Evolutionary conservation across 768 basidiomycete genomes (phyloP).

Genomic region (Boletus rubroflammeus): DNA sequence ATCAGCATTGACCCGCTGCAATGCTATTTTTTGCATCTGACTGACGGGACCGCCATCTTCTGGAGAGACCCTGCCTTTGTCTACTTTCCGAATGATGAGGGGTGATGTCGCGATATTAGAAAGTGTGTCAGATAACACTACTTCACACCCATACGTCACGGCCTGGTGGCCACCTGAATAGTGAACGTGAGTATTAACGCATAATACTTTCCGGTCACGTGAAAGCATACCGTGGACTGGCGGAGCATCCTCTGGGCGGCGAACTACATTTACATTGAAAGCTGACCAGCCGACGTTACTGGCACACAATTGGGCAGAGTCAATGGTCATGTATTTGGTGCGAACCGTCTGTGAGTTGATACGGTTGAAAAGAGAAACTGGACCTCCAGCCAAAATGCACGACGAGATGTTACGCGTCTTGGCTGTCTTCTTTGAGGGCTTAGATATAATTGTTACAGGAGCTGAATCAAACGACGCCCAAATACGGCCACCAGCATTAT

Average conservation of each 20-base stretch:
- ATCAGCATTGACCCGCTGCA: conserved; percentile 78
- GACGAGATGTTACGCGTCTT: conserved; percentile 91
- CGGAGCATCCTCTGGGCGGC: conserved; percentile 61
- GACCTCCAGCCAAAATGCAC: conserved; percentile 85
- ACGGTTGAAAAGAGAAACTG: conserved; percentile 91
- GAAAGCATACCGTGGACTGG: conserved; percentile 59
- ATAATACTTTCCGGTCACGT: conserved; percentile 46
- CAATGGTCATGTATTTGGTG: conserved; percentile 96
- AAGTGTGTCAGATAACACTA: conserved; percentile 78
- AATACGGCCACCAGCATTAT: conserved; percentile 52
- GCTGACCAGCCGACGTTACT: conserved; percentile 92
- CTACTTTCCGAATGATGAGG: conserved; percentile 86
- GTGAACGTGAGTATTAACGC: conserved; percentile 39
- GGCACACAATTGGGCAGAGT: conserved; percentile 78
- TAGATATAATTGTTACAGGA: conserved; percentile 92
- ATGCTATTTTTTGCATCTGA: conserved; percentile 94
- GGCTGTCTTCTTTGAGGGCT: conserved; percentile 95
- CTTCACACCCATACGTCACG: conserved; percentile 89
- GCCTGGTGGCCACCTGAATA: conserved; percentile 66
- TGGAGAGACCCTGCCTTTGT: conserved; percentile 81
- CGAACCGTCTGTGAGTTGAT: conserved; percentile 96
- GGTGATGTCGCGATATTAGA: conserved; percentile 85
- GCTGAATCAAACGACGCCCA: conserved; percentile 94
- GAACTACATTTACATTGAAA: conserved; percentile 88
- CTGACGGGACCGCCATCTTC: conserved; percentile 91